Conservation (phyloP, 192 early-diverging fungal genomes). For the Podila verticillata region DNA sequence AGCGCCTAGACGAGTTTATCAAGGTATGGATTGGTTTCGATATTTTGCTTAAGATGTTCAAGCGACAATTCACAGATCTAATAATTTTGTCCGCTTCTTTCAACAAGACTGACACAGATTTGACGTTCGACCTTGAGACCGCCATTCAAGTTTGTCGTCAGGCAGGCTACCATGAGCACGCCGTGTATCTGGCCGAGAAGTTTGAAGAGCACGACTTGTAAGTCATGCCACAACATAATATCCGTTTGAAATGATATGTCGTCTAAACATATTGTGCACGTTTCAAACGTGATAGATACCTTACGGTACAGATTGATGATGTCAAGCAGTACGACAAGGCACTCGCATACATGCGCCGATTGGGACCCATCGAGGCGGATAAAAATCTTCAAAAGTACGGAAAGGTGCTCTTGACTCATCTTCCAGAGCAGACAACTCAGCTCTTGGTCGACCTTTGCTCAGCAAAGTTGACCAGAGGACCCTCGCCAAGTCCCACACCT, state of each 20-base stretch:
- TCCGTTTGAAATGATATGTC: neutral
- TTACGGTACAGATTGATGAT: slow-evolving; percentile 93
- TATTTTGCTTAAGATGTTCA: neutral
- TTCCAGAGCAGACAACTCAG: slow-evolving; percentile 64
- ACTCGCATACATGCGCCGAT: slow-evolving; percentile 76
- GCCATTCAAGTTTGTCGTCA: slow-evolving; percentile 94
- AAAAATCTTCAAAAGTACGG: slow-evolving; percentile 68
- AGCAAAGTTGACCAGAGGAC: slow-evolving; percentile 32
- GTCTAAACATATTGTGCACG: neutral
- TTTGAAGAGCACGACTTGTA: slow-evolving; percentile 83
- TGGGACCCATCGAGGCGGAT: slow-evolving; percentile 62
- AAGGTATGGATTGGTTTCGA: slow-evolving; percentile 54
- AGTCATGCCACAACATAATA: slow-evolving; percentile 11
- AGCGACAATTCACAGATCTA: neutral
- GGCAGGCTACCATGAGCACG: slow-evolving; percentile 90
- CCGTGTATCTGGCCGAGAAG: slow-evolving; percentile 88
- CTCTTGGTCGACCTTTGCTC: slow-evolving; percentile 66
- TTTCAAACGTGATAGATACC: slow-evolving; percentile 61
- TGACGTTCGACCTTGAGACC: slow-evolving; percentile 93
- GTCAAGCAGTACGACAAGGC: slow-evolving; percentile 80
- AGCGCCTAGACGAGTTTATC: slow-evolving; percentile 89
- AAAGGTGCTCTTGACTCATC: slow-evolving; percentile 61
- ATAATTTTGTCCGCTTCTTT: neutral
- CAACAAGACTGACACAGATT: slow-evolving; percentile 72
- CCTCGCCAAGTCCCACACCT: slow-evolving; percentile 17